Base-by-base conservation (phyloP, 2,329 filamentous ascomycete species). In the Rutstroemia sp. region DNA sequence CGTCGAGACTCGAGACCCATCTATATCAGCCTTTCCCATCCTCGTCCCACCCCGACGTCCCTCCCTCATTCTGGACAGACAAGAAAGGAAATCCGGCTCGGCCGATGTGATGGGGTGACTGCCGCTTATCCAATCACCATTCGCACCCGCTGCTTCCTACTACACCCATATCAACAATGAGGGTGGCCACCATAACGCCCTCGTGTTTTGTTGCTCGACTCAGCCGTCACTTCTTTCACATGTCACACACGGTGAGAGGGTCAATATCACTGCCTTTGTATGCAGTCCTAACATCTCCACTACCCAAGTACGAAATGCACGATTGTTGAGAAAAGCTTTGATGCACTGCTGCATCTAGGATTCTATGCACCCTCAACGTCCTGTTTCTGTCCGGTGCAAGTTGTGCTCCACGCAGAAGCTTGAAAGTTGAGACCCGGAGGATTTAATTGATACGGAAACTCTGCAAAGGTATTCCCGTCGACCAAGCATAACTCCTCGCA, bases 51-150 rank as follows among this genome's bases (percentile, higher is more conserved):
- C 27, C 8, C 27, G 10, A 23, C 23, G 23, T 5, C 10, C 8
- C 27, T 30, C 10, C 27, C 27, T 30, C 27, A 30, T 30, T 30
- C 10, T 9, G 27, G 36, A 23, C 42, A 23, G n/a, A 30, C 44
- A 23, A 8, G 19, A 19, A 17, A 42, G 19, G 12, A 34, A 17
- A 17, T 17, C 34, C 48, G 45, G 46, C 14, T 38, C 17, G 21
- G 48, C n/a, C 5, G 27, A 49, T 30, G 27, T 44, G 46, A 50
- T 55, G 52, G 42, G 52, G 46, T 50, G 52, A 49, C 44, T 46
- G 5, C 23, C 3, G 21, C 8, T 46, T 27, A 27, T 25, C 53
- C 46, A 55, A 55, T 51, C 53, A 50, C 5, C 16, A 25, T 2
- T 16, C 17, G 36, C 49, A 3, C 14, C 17, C 9, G 7, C 16